phyloP scores from a whole-genome alignment of 164 flowering plant species.

The Buxus sempervirens region DNA sequence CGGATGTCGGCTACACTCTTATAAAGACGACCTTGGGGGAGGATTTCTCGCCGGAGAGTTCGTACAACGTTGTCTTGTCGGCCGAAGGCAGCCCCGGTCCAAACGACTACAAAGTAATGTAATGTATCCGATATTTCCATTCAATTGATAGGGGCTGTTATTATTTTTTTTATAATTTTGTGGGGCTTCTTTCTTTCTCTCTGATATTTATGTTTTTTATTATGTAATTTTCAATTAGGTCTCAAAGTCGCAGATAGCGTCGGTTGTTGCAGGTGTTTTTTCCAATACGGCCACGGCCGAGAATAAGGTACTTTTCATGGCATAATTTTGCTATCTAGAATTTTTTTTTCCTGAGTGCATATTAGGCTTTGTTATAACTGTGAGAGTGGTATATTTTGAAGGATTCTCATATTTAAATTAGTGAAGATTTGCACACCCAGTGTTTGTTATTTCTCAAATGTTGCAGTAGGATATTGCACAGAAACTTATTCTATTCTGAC shows the following conservation, averaged over 20 bases:
- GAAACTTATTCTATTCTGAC: no score
- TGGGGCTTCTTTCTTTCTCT: neutral
- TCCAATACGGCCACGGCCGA: constrained; percentile 81
- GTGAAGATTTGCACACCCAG: no score
- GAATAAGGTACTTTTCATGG: constrained; percentile 57
- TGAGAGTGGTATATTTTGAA: no score
- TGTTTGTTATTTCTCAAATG: no score
- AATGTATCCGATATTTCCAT: constrained; percentile 53
- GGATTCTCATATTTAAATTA: no score
- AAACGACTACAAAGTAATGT: constrained; percentile 97
- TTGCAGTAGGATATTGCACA: no score
- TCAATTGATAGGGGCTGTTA: neutral
- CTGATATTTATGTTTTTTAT: neutral
- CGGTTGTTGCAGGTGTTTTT: constrained; percentile 76
- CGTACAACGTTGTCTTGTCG: constrained; percentile 64
- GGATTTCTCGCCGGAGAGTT: constrained; percentile 65
- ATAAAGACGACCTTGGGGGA: constrained; percentile 72
- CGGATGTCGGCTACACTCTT: constrained; percentile 66
- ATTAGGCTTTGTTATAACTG: no score
- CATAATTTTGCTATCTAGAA: no score
- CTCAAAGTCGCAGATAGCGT: constrained; percentile 65
- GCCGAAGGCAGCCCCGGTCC: constrained; percentile 49
- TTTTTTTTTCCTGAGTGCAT: no score
- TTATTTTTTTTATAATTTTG: neutral
- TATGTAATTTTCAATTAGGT: constrained; percentile 48